These are phyloP conservation scores for Lecanoromycetidae sp. DNA, from an alignment of 2,329 filamentous ascomycete species.

Conservation along the genomic window DNA sequence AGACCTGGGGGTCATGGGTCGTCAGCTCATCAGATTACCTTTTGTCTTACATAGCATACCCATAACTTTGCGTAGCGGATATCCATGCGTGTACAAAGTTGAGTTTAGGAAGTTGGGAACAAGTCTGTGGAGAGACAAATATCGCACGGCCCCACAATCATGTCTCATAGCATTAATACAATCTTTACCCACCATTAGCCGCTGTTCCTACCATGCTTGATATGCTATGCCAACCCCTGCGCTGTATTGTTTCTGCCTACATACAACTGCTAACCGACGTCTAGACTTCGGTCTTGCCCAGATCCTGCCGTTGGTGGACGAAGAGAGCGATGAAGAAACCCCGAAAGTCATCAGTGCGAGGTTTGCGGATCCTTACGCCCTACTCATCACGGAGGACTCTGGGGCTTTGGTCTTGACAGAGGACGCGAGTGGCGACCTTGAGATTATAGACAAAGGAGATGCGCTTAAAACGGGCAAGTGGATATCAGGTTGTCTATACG, in stretches of 20 bases:
- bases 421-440: constrained; percentile 69
- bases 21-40: too few species aligned
- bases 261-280: too few species aligned
- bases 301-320: constrained; percentile 85
- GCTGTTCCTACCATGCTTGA: constrained; percentile 11
- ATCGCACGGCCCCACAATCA: too few species aligned
- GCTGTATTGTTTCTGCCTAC: too few species aligned
- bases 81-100: too few species aligned
- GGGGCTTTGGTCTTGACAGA: constrained; percentile 69
- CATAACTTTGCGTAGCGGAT: too few species aligned
- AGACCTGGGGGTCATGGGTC: too few species aligned
- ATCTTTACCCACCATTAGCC: constrained; percentile 14
- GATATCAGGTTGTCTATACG: constrained; percentile 72
- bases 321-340: constrained; percentile 65
- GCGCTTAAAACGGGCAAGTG: constrained; percentile 55
- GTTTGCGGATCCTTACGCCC: constrained; percentile 74
- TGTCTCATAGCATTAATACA: constrained; percentile 32
- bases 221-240: background rate
- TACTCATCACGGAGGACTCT: constrained; percentile 72
- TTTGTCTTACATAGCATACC: too few species aligned
- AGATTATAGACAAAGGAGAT: constrained; percentile 60
- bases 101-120: too few species aligned
- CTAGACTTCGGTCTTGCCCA: constrained; percentile 75
- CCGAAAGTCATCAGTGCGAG: constrained; percentile 61
- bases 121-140: too few species aligned